phyloP scores from a whole-genome alignment of 2,329 filamentous ascomycete species.

The Arthrinium phaeospermum region DNA sequence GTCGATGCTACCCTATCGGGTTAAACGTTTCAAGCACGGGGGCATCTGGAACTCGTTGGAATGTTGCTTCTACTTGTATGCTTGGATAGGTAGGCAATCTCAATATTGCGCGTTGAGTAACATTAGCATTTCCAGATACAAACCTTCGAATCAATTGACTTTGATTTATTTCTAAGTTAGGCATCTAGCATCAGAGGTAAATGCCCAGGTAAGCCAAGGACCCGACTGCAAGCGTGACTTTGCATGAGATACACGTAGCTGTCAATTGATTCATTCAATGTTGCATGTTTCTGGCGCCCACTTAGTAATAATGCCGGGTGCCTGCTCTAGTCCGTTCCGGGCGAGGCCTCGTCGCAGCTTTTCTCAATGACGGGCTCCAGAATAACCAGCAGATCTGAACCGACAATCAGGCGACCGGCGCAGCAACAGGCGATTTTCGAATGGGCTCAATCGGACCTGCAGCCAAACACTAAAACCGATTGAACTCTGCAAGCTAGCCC shows the following conservation, averaged over 20 bases:
- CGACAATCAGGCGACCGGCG: not conserved
- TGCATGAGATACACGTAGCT: not conserved
- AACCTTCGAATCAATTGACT: no score
- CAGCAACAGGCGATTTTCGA: not conserved
- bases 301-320: not conserved
- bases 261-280: no score
- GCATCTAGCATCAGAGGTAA: no score
- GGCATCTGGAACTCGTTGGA: no score
- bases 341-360: not conserved
- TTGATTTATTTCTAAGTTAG: no score
- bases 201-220: not conserved
- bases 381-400: constrained; percentile 17
- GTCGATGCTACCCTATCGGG: constrained; percentile 11
- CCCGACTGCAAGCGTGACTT: not conserved
- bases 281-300: not conserved
- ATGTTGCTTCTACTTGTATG: no score
- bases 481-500: not conserved
- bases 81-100: no score
- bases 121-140: no score
- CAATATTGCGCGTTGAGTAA: no score
- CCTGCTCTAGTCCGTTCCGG: not conserved
- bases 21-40: constrained; percentile 5
- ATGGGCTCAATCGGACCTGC: not conserved
- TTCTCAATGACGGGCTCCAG: not conserved
- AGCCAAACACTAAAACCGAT: not conserved